phyloP scores from a whole-genome alignment of 1,284 basidiomycete species.

The Ceratobasidium sp. region DNA sequence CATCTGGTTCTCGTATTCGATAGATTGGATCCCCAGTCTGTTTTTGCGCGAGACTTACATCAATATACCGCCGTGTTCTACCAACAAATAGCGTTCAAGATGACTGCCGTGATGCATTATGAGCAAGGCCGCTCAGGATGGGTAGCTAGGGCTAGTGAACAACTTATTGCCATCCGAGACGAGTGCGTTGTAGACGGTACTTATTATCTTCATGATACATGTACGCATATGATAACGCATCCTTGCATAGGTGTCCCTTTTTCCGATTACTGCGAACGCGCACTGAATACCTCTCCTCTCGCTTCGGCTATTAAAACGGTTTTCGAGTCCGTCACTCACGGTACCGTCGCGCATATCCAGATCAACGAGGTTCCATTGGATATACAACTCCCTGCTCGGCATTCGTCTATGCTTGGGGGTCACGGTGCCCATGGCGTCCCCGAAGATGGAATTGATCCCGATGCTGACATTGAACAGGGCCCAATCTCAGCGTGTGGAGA shows the following conservation, averaged over 20 bases:
- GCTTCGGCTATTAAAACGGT: slow-evolving; percentile 76
- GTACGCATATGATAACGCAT: neutral
- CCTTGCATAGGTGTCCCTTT: slow-evolving; percentile 60
- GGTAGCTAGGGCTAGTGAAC: slow-evolving; percentile 78
- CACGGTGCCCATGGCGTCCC: slow-evolving; percentile 50
- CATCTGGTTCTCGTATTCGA: slow-evolving; percentile 89
- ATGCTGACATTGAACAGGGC: slow-evolving; percentile 53
- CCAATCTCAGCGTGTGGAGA: slow-evolving; percentile 53
- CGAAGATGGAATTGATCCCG: slow-evolving; percentile 54
- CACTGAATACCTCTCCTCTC: slow-evolving; percentile 70
- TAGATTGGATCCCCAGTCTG: slow-evolving; percentile 85
- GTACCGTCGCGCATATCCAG: slow-evolving; percentile 73
- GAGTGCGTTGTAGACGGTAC: slow-evolving; percentile 66
- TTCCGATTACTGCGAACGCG: slow-evolving; percentile 61
- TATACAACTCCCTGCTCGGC: slow-evolving; percentile 79
- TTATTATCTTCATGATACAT: slow-evolving; percentile 37
- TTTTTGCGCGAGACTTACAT: slow-evolving; percentile 72
- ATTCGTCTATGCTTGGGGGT: slow-evolving; percentile 67
- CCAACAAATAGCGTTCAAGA: slow-evolving; percentile 83
- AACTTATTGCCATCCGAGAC: slow-evolving; percentile 72
- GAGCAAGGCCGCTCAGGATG: slow-evolving; percentile 85
- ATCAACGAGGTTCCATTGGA: slow-evolving; percentile 79
- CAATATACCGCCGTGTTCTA: slow-evolving; percentile 86
- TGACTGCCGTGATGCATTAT: slow-evolving; percentile 87
- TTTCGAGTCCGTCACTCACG: slow-evolving; percentile 75